These are phyloP conservation scores for Calcarisporium arbuscula DNA, from an alignment of 2,329 filamentous ascomycete genomes.

Conservation along the genomic window DNA sequence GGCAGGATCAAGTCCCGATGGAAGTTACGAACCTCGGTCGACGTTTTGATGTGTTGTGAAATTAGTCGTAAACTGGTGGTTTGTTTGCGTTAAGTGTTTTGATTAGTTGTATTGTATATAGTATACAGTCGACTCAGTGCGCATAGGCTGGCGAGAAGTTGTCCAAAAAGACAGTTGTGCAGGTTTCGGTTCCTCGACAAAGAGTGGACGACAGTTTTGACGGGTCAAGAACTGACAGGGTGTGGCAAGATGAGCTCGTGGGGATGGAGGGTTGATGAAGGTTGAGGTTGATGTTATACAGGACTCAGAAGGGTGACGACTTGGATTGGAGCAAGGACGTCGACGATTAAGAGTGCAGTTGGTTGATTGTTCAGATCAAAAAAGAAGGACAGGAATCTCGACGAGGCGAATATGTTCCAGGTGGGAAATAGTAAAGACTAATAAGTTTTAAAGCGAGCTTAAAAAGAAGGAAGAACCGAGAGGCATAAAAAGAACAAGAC, in stretches of 20 bases:
- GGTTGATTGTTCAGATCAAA: conserved; percentile 16
- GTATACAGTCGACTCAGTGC: conserved; percentile 7
- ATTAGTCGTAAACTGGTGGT: too few relatives aligned
- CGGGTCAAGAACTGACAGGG: conserved; percentile 24
- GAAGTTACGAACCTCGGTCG: too few relatives aligned
- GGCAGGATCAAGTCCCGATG: too few relatives aligned
- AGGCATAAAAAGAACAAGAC: conserved; percentile 38
- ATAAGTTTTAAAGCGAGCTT: conserved; percentile 15
- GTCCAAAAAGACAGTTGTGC: conserved; percentile 10
- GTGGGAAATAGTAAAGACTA: conserved; percentile 31
- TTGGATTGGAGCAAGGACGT: conserved; percentile 13
- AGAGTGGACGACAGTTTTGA: conserved; percentile 39
- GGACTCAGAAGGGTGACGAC: too few relatives aligned
- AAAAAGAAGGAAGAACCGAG: conserved; percentile 45
- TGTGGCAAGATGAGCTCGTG: too few relatives aligned
- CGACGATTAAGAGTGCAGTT: conserved; percentile 14
- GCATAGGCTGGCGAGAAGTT: conserved; percentile 6
- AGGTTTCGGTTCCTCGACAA: conserved; percentile 21
- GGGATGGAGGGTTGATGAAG: conserved; percentile 24
- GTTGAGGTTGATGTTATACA: conserved; percentile 23
- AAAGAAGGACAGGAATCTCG: conserved; percentile 40
- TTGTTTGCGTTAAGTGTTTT: not conserved
- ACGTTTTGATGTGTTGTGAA: too few relatives aligned
- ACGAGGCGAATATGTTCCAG: conserved; percentile 28
- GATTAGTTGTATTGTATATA: conserved; percentile 3